These are phyloP conservation scores for Thelonectria discophora DNA, from an alignment of 2,329 filamentous ascomycete genomes.

Conservation along the genomic window DNA sequence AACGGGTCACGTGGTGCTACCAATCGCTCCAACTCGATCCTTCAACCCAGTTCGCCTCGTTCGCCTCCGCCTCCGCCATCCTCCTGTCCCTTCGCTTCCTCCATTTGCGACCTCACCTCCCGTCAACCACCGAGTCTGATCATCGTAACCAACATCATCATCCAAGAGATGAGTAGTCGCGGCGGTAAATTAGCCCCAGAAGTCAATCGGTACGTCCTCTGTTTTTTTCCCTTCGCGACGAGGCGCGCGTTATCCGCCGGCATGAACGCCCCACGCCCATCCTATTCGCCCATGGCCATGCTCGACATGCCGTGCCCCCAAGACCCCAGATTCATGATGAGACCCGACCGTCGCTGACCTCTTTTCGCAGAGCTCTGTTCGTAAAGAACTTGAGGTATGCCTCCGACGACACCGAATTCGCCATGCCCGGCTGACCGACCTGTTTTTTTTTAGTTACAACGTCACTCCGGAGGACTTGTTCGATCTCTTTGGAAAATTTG, in stretches of 20 bases:
- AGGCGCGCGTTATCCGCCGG: constrained; percentile 23
- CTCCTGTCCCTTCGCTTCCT: constrained; percentile 42
- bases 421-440: constrained; percentile 59
- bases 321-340: constrained; percentile 21
- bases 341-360: constrained; percentile 44
- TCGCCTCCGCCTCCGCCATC: constrained; percentile 43
- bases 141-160: constrained; percentile 48
- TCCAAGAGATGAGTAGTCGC: constrained; percentile 94
- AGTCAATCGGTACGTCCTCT: constrained; percentile 82
- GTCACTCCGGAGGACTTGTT: constrained; percentile 98
- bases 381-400: constrained; percentile 98
- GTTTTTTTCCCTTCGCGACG: constrained; percentile 14
- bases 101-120: constrained; percentile 38
- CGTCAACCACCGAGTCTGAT: constrained; percentile 44
- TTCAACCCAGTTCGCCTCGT: constrained; percentile 42
- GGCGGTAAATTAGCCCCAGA: constrained; percentile 97
- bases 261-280: constrained; percentile 20
- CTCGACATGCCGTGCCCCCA: constrained; percentile 23
- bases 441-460: constrained; percentile 93
- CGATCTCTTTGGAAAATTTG: constrained; percentile 98
- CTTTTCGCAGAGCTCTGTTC: constrained; percentile 85
- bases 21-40: constrained; percentile 38
- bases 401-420: constrained; percentile 23
- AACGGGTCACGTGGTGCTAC: constrained; percentile 41
- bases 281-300: constrained; percentile 17